phyloP scores from a whole-genome alignment of 1,139 yeast genomes.

The Debaryomyces fabryi region DNA sequence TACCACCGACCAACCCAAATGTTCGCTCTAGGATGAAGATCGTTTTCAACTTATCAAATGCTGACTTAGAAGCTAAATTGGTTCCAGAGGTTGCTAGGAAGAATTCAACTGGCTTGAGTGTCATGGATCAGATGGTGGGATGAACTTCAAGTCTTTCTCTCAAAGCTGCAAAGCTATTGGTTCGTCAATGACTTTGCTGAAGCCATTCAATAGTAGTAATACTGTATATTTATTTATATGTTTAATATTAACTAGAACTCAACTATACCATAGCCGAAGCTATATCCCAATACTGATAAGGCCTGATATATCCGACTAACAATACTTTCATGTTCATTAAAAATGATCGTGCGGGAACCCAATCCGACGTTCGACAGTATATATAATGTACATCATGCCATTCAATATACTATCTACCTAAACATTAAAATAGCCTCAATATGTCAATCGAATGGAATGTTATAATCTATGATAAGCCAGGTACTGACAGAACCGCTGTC shows the following conservation, averaged over 20 bases:
- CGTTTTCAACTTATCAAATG: too few species aligned
- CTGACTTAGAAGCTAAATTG: too few species aligned
- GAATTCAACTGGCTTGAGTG: too few species aligned
- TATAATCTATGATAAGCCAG: constrained; percentile 71
- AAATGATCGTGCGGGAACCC: neutral
- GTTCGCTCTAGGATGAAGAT: too few species aligned
- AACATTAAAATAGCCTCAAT: neutral
- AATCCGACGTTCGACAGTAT: neutral
- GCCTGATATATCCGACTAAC: neutral
- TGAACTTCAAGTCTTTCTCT: too few species aligned
- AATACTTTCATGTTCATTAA: neutral
- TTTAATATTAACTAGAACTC: neutral
- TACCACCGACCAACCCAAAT: too few species aligned
- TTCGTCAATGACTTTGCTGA: constrained; percentile 68
- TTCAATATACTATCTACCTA: neutral
- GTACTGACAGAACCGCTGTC: constrained; percentile 55
- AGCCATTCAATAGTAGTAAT: constrained; percentile 23
- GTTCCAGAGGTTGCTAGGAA: too few species aligned
- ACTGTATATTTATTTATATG: neutral
- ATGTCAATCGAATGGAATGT: constrained; percentile 61
- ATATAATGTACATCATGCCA: neutral
- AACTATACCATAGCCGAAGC: neutral
- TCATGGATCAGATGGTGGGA: too few species aligned
- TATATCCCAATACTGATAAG: neutral
- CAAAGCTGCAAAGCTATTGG: too few species aligned